A percentile compares a stretch with the other conserved stretches of the same genome.
Conservation (phyloP, 2,329 filamentous ascomycete species). For the Paradendryphiella salina region DNA sequence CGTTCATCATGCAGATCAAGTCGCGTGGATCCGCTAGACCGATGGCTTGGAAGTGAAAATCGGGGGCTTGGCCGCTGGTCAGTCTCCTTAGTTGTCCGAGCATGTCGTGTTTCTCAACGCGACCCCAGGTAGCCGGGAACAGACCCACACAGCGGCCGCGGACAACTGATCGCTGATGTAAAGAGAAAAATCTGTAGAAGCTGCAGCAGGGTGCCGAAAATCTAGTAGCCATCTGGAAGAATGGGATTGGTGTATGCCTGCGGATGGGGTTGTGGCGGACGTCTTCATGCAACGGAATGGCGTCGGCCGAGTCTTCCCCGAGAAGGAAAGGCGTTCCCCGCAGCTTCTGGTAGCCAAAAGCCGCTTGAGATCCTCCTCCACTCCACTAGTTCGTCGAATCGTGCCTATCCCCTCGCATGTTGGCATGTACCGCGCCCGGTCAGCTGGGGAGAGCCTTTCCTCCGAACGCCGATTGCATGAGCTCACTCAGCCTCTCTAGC, state of each 20-base stretch:
- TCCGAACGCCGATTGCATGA: slow-evolving; percentile 20
- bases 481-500: neutral
- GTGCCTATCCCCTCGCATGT: neutral
- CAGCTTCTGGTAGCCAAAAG: slow-evolving; percentile 9
- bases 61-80: slow-evolving; percentile 1
- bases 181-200: slow-evolving; percentile 3
- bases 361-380: slow-evolving; percentile 12
- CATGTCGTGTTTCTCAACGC: neutral
- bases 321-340: slow-evolving; percentile 21
- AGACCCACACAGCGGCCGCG: slow-evolving; percentile 2
- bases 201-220: slow-evolving; percentile 8
- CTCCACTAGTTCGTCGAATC: slow-evolving; percentile 17
- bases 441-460: slow-evolving; percentile 12
- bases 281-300: slow-evolving; percentile 11
- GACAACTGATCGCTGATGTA: slow-evolving; percentile 3
- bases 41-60: neutral
- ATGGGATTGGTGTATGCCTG: slow-evolving; percentile 6
- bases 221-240: slow-evolving; percentile 16
- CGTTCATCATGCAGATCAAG: slow-evolving; percentile 8
- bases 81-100: neutral
- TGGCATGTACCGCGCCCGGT: slow-evolving; percentile 6
- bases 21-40: neutral
- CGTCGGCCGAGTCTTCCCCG: slow-evolving; percentile 25
- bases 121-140: slow-evolving; percentile 3
- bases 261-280: slow-evolving; percentile 1